phyloP scores from a whole-genome alignment of 768 basidiomycete species.

The Russula olivacea region DNA sequence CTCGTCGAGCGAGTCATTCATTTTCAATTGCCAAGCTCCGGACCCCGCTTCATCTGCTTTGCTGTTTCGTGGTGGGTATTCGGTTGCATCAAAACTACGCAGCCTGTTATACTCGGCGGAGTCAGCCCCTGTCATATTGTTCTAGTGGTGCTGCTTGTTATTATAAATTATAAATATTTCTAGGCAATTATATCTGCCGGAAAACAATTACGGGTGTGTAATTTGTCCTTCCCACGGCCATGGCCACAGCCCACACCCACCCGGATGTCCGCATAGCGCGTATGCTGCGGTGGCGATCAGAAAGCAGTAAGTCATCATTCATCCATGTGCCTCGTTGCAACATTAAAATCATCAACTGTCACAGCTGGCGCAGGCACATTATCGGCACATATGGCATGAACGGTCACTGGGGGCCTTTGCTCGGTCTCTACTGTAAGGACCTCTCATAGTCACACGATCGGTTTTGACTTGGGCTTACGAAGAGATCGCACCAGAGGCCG shows the following conservation, averaged over 20 bases:
- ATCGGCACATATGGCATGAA: not conserved
- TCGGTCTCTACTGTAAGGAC: not conserved
- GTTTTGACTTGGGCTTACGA: not conserved
- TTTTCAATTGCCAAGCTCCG: slow-evolving; percentile 1
- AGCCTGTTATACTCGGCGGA: not conserved
- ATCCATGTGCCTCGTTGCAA: slow-evolving; percentile 11
- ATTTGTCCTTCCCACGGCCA: slow-evolving; percentile 8
- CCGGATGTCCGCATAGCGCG: slow-evolving; percentile 13
- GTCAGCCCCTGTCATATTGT: slow-evolving; percentile 14
- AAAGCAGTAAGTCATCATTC: not conserved
- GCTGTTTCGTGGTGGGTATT: not conserved
- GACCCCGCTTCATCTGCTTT: not conserved
- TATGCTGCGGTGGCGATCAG: not conserved
- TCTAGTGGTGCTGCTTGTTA: slow-evolving; percentile 13
- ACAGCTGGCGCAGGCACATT: not conserved
- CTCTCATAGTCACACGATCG: not conserved
- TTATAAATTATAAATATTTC: not conserved
- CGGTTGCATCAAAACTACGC: slow-evolving; percentile 1
- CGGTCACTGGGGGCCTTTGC: not conserved
- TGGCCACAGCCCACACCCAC: slow-evolving; percentile 3
- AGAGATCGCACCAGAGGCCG: not conserved
- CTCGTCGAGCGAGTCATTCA: not conserved
- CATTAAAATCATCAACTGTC: not conserved
- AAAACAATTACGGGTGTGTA: not conserved
- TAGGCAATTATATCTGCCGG: not conserved